Evolutionary conservation across 441 rosid genomes (phyloP).

Genomic region (Daphne laureola): DNA sequence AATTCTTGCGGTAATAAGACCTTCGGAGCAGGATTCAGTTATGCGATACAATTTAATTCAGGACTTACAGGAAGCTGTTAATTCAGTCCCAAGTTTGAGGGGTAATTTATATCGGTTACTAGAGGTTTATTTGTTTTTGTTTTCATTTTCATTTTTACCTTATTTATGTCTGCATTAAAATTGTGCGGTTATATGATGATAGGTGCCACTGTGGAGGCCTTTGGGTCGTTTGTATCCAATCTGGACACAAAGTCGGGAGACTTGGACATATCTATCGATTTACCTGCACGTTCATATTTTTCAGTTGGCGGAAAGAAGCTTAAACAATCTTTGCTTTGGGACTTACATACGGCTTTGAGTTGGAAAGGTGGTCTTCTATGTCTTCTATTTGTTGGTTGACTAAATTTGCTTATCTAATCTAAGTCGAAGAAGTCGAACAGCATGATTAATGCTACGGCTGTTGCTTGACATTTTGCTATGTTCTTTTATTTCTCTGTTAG

Average conservation of each 20-base stretch:
- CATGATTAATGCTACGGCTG: no score
- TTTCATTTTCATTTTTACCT: not conserved
- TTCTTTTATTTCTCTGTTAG: no score
- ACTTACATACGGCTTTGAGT: constrained; percentile 50
- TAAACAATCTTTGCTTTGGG: constrained; percentile 49
- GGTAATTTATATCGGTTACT: constrained; percentile 32
- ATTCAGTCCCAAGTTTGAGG: constrained; percentile 59
- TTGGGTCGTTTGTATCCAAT: constrained; percentile 86
- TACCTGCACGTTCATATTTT: constrained; percentile 32
- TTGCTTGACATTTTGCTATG: no score
- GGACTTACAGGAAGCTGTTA: constrained; percentile 45
- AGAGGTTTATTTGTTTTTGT: not conserved
- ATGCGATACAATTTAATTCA: constrained; percentile 35
- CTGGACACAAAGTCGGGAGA: constrained; percentile 85
- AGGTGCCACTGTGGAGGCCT: constrained; percentile 90
- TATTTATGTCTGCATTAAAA: not conserved
- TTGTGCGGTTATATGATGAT: constrained; percentile 3
- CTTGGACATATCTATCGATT: constrained; percentile 70
- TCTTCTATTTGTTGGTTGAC: not conserved
- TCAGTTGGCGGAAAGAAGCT: constrained; percentile 54
- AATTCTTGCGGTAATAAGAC: constrained; percentile 51
- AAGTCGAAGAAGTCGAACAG: no score
- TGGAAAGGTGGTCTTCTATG: constrained; percentile 32
- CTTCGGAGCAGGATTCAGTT: constrained; percentile 46
- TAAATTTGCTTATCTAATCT: not conserved